Conservation (phyloP, 768 basidiomycete genomes). For the Lentinula boryana region DNA sequence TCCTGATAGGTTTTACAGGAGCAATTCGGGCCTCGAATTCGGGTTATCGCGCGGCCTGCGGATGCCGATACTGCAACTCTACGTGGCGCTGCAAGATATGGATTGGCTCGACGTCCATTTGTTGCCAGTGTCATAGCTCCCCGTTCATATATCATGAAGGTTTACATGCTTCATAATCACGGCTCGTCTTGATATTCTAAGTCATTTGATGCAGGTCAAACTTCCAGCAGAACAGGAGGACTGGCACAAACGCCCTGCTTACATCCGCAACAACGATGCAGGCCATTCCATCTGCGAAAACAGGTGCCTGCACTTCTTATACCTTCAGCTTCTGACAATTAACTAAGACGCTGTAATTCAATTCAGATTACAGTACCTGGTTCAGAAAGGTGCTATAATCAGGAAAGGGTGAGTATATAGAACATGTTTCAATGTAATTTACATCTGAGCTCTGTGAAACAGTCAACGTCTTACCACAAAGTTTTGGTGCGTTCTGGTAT, state of each 20-base stretch:
- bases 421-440: background rate
- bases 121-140: constrained; percentile 83
- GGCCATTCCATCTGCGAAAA: constrained; percentile 81
- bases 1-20: constrained; percentile 33
- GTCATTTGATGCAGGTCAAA: constrained; percentile 52
- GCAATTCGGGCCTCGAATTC: constrained; percentile 59
- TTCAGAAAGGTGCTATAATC: constrained; percentile 81
- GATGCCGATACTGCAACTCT: constrained; percentile 88
- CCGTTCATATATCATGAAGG: constrained; percentile 84
- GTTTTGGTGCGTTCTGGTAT: constrained; percentile 1
- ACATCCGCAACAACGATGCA: constrained; percentile 73
- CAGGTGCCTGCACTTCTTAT: constrained; percentile 37
- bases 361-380: constrained; percentile 76
- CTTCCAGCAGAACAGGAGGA: constrained; percentile 85
- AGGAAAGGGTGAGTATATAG: constrained; percentile 65
- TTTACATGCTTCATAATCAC: constrained; percentile 18
- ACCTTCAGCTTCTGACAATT: constrained; percentile 10
- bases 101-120: constrained; percentile 65
- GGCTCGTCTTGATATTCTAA: constrained; percentile 3
- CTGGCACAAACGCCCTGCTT: constrained; percentile 78
- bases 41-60: constrained; percentile 73
- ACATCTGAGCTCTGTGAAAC: background rate
- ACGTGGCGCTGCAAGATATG: constrained; percentile 86
- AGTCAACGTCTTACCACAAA: constrained; percentile 8
- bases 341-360: constrained; percentile 2